phyloP scores from a whole-genome alignment of 2,329 filamentous ascomycete genomes.

The Xylaria multiplex region DNA sequence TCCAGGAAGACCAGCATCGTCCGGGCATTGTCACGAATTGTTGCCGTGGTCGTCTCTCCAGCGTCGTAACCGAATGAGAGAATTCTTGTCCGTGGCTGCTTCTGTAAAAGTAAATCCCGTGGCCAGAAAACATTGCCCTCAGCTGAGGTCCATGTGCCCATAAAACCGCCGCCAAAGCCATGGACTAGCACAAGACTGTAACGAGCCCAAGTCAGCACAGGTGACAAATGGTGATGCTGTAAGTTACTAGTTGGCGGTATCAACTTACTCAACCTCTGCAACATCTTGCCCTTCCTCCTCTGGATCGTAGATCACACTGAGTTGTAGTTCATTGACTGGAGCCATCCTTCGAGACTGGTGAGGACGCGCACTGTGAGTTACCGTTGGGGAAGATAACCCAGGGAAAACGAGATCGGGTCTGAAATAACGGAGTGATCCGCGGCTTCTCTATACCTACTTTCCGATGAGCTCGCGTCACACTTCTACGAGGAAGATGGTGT shows the following conservation, averaged over 20 bases:
- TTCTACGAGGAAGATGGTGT: no score
- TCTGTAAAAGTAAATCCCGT: not conserved
- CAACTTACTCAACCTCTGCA: constrained; percentile 11
- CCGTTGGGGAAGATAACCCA: no score
- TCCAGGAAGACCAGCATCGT: constrained; percentile 1
- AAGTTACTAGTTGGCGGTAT: not conserved
- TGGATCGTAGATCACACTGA: constrained; percentile 12
- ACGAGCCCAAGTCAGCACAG: not conserved
- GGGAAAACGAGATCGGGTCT: no score
- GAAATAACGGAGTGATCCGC: no score
- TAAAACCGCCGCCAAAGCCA: constrained; percentile 11
- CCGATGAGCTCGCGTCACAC: no score
- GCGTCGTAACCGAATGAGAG: constrained; percentile 18
- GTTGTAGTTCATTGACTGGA: constrained; percentile 11
- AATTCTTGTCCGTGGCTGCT: constrained; percentile 7
- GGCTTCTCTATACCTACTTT: no score
- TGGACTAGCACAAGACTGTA: constrained; percentile 14
- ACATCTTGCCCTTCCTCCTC: not conserved
- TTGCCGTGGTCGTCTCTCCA: not conserved
- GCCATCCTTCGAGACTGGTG: not conserved
- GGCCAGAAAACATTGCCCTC: constrained; percentile 8
- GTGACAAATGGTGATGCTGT: not conserved
- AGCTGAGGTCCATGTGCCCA: constrained; percentile 10
- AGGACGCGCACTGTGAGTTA: no score
- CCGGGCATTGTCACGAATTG: constrained; percentile 11